Evolutionary conservation across 768 basidiomycete genomes (phyloP), one percentile per base, ranked within the genome.

Genomic region (Bullera alba): DNA sequence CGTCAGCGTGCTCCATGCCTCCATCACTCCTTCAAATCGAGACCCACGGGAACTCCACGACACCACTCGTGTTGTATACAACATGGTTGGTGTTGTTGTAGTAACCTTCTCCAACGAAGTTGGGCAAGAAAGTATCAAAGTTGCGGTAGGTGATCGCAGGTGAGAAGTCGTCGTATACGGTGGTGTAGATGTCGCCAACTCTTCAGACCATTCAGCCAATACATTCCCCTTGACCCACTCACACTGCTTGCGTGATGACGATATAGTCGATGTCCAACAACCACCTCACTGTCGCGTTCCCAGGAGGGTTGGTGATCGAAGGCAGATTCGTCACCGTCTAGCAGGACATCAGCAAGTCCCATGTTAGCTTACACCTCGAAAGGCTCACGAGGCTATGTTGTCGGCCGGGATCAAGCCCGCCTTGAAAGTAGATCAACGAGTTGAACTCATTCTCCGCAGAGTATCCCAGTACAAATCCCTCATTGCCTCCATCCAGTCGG

Each of bases 251-350:
- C 12, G 56, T 57, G 27, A 61, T 48, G 16, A 61, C 50, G 8
- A 56, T 46, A 37, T 57, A 65, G 37, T 65, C 63, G 37, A 65
- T 57, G 44, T 65, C 63, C 2, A 65, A 47, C 41, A 42, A 62
- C 50, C 50, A 56, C 35, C 37, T 26, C 1, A 39, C 21, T 4
- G 27, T 50, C 8, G 39, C 47, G 35, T 50, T 56, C 2, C 15
- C 34, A 2, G 57, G 37, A 3, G 51, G 39, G 34, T 41, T 50
- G 25, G 49, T 57, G 36, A 36, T 36, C 3, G 27, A 29, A 2
- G 51, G 53, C 25, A 41, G 22, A 32, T 61, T 46, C 5, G 35
- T 50, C 21, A 51, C 37, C 15, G n/a, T 26, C 50, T 39, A 21
- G n/a, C 10, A 34, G 8, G 10, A 21, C 37, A 10, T 39, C 37